Percentiles rank a stretch among this genome's conserved stretches.
These are phyloP conservation scores for Citrus inodora DNA, from an alignment of 345 rosid species.

Conservation along the genomic window DNA sequence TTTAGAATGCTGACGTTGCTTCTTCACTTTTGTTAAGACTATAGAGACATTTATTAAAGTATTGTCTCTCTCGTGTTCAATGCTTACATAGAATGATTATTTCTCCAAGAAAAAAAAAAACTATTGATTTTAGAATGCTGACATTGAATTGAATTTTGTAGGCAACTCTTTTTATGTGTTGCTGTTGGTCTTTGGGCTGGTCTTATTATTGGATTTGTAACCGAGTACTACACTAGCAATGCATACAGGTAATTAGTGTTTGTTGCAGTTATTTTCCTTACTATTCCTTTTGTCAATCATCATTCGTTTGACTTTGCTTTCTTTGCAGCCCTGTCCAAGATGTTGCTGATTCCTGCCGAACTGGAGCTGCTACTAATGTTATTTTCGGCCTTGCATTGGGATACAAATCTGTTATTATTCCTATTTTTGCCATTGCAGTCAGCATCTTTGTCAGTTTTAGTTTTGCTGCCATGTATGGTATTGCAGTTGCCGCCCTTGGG, in stretches of 20 bases:
- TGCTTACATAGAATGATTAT: neutral
- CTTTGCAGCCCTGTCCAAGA: conserved; percentile 92
- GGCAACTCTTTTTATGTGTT: conserved; percentile 74
- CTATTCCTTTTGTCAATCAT: neutral
- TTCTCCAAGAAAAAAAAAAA: neutral
- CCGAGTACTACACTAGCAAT: conserved; percentile 72
- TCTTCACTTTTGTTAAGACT: neutral
- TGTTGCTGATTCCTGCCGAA: conserved; percentile 95
- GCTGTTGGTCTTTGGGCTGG: conserved; percentile 86
- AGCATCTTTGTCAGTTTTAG: conserved; percentile 74
- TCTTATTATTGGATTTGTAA: conserved; percentile 71
- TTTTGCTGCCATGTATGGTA: conserved; percentile 79
- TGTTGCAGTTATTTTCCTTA: neutral
- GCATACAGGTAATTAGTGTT: conserved; percentile 50
- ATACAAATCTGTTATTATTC: conserved; percentile 72
- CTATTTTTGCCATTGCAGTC: conserved; percentile 66
- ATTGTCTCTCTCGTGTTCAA: neutral
- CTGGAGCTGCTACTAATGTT: conserved; percentile 82
- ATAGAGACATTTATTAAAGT: neutral
- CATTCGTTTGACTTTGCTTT: neutral
- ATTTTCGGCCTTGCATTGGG: conserved; percentile 81
- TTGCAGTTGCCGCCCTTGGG: conserved; percentile 80
- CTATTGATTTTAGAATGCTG: neutral
- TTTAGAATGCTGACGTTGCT: neutral
- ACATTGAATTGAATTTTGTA: conserved; percentile 26